Conservation (phyloP, 2,329 filamentous ascomycete species). For the Tolypocladium nubicola region DNA sequence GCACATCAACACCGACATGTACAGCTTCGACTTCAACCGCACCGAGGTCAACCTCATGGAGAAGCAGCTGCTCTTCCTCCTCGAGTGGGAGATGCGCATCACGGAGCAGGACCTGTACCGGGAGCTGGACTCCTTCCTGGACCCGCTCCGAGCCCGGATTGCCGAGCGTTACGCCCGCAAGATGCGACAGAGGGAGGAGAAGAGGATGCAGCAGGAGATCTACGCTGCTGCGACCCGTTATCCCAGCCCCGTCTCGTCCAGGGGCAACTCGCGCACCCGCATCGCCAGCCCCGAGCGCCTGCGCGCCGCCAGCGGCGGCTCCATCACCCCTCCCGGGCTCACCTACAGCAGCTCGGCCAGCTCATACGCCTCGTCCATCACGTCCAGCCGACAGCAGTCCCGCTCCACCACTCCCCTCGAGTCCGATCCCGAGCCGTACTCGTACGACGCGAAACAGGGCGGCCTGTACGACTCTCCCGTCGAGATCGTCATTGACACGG, state of each 20-base stretch:
- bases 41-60: constrained; percentile 99
- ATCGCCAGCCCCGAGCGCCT: constrained; percentile 28
- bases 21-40: constrained; percentile 79
- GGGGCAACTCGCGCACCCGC: constrained; percentile 30
- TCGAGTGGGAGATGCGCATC: constrained; percentile 91
- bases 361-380: constrained; percentile 37
- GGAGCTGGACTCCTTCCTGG: constrained; percentile 80
- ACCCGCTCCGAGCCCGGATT: constrained; percentile 62
- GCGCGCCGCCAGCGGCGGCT: constrained; percentile 26
- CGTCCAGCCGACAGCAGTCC: constrained; percentile 36
- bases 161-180: constrained; percentile 39
- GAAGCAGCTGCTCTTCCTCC: constrained; percentile 88
- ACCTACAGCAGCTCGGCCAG: constrained; percentile 38
- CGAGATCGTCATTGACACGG: constrained; percentile 30
- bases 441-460: constrained; percentile 23
- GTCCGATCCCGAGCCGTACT: constrained; percentile 31
- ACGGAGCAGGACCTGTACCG: constrained; percentile 74
- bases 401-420: constrained; percentile 43
- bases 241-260: constrained; percentile 35
- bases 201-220: constrained; percentile 27
- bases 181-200: constrained; percentile 37
- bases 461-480: constrained; percentile 41
- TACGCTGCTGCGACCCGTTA: constrained; percentile 26
- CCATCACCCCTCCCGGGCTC: constrained; percentile 35
- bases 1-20: constrained; percentile 52